Conservation (phyloP, 2,329 filamentous ascomycete species). For the Pestalotiopsis sp. region DNA sequence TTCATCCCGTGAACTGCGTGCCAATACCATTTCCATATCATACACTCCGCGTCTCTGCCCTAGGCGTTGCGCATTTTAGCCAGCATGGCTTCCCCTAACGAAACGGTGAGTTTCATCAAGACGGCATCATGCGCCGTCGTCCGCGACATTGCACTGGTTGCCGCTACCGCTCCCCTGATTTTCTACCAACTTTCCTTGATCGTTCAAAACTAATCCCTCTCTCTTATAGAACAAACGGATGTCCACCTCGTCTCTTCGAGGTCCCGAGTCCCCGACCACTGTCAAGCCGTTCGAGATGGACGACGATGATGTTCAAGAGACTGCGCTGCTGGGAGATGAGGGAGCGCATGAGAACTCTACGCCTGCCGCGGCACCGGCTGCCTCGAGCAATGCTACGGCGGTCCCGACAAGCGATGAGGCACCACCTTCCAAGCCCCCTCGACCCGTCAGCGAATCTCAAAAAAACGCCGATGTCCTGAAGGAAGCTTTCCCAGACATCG, state of each 20-base stretch:
- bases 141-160: neutral
- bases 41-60: neutral
- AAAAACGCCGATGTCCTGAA: conserved; percentile 86
- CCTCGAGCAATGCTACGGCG: conserved; percentile 36
- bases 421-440: conserved; percentile 80
- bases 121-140: neutral
- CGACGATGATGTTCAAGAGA: conserved; percentile 70
- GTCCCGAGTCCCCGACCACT: conserved; percentile 67
- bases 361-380: conserved; percentile 23
- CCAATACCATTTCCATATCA: neutral
- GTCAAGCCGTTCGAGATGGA: conserved; percentile 67
- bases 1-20: neutral
- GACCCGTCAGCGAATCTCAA: conserved; percentile 78
- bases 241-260: conserved; percentile 32
- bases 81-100: conserved; percentile 11
- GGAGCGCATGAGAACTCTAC: conserved; percentile 26
- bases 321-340: conserved; percentile 50
- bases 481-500: conserved; percentile 90
- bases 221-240: conserved; percentile 43
- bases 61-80: neutral
- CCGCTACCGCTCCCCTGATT: neutral
- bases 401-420: conserved; percentile 40
- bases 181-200: neutral
- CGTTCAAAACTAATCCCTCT: neutral
- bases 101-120: conserved; percentile 10